Conservation (phyloP, 768 basidiomycete species). For the Austroboletus eburneus region DNA sequence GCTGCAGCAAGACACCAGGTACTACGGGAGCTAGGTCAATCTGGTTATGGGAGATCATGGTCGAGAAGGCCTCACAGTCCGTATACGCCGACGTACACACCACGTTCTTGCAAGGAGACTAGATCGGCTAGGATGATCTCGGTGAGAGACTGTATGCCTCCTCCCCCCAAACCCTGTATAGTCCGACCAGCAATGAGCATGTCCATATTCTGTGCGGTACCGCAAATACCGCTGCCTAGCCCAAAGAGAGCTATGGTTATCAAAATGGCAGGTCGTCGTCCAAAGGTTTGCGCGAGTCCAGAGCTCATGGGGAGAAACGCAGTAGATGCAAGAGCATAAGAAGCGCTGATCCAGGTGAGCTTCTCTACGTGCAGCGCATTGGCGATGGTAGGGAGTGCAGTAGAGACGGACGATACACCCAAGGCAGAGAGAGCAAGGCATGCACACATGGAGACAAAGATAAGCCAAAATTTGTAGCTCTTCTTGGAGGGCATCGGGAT, state of each 20-base stretch:
- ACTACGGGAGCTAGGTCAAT: not conserved
- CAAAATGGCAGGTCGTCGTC: constrained; percentile 33
- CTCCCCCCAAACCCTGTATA: constrained; percentile 40
- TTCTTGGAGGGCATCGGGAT: not conserved
- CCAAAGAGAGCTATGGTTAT: constrained; percentile 33
- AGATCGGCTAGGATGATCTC: constrained; percentile 45
- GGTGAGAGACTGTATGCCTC: constrained; percentile 34
- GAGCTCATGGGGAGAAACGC: constrained; percentile 40
- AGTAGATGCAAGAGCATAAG: constrained; percentile 40
- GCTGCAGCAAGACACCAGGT: constrained; percentile 36
- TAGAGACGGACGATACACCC: constrained; percentile 32
- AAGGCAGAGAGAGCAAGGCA: constrained; percentile 30
- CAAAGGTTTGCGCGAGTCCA: constrained; percentile 38
- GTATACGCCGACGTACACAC: constrained; percentile 35
- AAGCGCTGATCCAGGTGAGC: constrained; percentile 43
- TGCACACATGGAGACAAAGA: constrained; percentile 28
- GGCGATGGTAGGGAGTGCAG: constrained; percentile 42
- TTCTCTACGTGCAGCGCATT: constrained; percentile 33
- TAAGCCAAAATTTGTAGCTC: constrained; percentile 27
- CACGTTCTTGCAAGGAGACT: constrained; percentile 43
- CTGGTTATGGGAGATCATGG: too few species aligned
- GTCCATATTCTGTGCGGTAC: constrained; percentile 37
- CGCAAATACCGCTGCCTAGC: constrained; percentile 40
- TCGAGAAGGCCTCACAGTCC: constrained; percentile 26
- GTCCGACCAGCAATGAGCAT: constrained; percentile 41